These are phyloP conservation scores for Geoglossum glabrum DNA, from an alignment of 495 filamentous ascomycete species.

Conservation along the genomic window DNA sequence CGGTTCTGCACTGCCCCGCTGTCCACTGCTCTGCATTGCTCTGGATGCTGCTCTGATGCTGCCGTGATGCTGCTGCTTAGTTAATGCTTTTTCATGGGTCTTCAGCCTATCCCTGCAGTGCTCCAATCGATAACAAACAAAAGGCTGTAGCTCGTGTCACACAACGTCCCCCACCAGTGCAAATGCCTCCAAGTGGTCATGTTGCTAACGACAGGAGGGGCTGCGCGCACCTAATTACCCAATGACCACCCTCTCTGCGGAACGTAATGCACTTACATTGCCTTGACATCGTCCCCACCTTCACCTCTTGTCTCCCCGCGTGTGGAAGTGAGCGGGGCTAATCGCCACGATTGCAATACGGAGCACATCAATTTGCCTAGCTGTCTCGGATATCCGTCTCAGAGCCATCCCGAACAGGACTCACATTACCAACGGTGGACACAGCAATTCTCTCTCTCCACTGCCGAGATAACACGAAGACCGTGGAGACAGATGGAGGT, in stretches of 20 bases:
- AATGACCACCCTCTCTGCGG: background rate
- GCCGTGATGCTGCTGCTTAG: too few relatives aligned
- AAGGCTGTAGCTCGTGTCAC: background rate
- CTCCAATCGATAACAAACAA: background rate
- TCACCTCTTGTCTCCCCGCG: too few relatives aligned
- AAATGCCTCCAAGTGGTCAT: too few relatives aligned
- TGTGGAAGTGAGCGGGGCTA: too few relatives aligned
- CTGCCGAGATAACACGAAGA: background rate
- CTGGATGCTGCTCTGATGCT: too few relatives aligned
- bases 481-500: slow-evolving; percentile 23
- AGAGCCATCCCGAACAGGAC: background rate
- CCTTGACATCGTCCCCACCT: background rate
- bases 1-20: too few relatives aligned
- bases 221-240: background rate
- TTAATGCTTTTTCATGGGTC: too few relatives aligned
- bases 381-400: too few relatives aligned
- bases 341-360: too few relatives aligned
- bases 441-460: background rate
- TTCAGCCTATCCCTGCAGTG: background rate
- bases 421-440: background rate
- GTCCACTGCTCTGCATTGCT: too few relatives aligned
- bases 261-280: background rate
- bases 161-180: background rate
- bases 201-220: background rate
- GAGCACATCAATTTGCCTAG: too few relatives aligned